Conservation (phyloP, 2,329 filamentous ascomycete species). For the Penicillium sclerotiorum region DNA sequence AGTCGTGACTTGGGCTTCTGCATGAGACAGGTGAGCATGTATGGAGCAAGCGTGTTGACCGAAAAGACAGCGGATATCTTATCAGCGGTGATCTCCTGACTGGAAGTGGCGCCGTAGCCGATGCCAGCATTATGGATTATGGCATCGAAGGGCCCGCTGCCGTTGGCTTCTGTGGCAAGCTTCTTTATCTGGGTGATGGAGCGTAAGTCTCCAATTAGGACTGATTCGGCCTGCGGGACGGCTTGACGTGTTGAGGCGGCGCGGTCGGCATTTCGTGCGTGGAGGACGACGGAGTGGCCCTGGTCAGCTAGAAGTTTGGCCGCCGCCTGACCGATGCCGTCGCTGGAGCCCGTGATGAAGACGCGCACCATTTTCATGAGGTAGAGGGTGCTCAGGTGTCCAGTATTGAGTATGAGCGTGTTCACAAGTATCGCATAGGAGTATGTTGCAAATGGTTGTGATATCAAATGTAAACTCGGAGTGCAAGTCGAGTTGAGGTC, state of each 20-base stretch:
- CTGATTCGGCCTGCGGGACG: slow-evolving; percentile 54
- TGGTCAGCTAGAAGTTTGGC: slow-evolving; percentile 54
- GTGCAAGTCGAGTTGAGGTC: no score
- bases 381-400: neutral
- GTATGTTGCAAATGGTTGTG: no score
- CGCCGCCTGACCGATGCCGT: slow-evolving; percentile 58
- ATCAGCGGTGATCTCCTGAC: slow-evolving; percentile 47
- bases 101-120: slow-evolving; percentile 39
- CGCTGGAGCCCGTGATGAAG: slow-evolving; percentile 60
- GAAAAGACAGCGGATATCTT: slow-evolving; percentile 55
- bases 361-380: slow-evolving; percentile 32
- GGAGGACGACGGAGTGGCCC: slow-evolving; percentile 59
- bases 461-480: no score
- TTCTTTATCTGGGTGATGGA: slow-evolving; percentile 54
- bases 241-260: slow-evolving; percentile 52
- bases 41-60: slow-evolving; percentile 62
- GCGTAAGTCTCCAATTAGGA: slow-evolving; percentile 58
- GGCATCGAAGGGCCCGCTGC: slow-evolving; percentile 55
- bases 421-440: no score
- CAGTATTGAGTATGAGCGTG: no score
- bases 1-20: slow-evolving; percentile 51
- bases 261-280: slow-evolving; percentile 59
- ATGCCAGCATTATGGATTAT: slow-evolving; percentile 63
- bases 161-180: slow-evolving; percentile 55
- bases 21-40: slow-evolving; percentile 58